Percentiles rank a stretch among this genome's conserved stretches.
These are phyloP conservation scores for Spinacia oleracea DNA, from an alignment of 179 eudicot species.

Conservation along the genomic window DNA sequence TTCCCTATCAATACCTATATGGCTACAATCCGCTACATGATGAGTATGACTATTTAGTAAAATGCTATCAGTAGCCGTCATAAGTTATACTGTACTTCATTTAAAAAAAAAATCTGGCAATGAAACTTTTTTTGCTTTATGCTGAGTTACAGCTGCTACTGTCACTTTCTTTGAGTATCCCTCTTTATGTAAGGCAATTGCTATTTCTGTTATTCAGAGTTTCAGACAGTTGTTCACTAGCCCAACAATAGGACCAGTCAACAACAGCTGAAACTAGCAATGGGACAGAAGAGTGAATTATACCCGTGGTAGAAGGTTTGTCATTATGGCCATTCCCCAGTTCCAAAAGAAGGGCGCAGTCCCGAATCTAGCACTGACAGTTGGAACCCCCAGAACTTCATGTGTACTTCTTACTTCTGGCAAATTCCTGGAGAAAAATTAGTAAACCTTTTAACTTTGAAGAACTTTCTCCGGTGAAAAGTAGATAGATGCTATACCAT, in stretches of 20 bases:
- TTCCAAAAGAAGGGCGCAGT: constrained; percentile 98
- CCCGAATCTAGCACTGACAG: constrained; percentile 97
- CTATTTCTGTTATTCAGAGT: not conserved
- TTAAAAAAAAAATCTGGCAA: not conserved
- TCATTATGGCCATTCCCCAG: constrained; percentile 91
- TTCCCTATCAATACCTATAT: not conserved
- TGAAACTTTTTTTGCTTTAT: not conserved
- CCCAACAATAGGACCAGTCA: not conserved
- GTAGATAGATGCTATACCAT: not conserved
- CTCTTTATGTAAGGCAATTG: not conserved
- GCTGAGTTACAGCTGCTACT: not conserved
- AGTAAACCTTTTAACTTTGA: not conserved
- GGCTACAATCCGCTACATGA: too few species aligned
- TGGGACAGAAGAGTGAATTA: constrained; percentile 8
- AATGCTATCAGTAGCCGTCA: not conserved
- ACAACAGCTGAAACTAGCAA: constrained; percentile 16
- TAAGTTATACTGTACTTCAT: too few species aligned
- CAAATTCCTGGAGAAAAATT: constrained; percentile 62
- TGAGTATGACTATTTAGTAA: not conserved
- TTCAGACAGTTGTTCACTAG: not conserved
- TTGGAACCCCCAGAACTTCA: constrained; percentile 78
- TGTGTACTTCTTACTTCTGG: constrained; percentile 87
- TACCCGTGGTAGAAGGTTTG: constrained; percentile 72
- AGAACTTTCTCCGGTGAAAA: not conserved
- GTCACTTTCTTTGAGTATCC: not conserved